A percentile compares a stretch with the other conserved stretches of the same genome.
These are phyloP conservation scores for Lasiodiplodia theobromae DNA, from an alignment of 2,329 filamentous ascomycete species.

Conservation along the genomic window DNA sequence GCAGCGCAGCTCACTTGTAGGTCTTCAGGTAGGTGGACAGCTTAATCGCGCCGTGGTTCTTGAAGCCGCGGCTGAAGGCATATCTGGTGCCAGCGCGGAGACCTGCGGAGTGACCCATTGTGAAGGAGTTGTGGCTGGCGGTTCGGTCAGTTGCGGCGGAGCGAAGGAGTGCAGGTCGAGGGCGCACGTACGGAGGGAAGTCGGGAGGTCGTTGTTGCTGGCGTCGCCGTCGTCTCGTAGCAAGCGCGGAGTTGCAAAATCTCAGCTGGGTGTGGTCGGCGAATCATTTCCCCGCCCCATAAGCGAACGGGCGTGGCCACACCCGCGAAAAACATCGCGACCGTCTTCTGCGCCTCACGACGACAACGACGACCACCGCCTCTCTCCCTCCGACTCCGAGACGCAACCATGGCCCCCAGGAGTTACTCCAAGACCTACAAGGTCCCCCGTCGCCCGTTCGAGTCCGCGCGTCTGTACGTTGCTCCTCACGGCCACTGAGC, in stretches of 20 bases:
- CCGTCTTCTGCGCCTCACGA: slow-evolving; percentile 32
- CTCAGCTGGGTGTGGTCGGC: background rate
- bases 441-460: slow-evolving; percentile 97
- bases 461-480: slow-evolving; percentile 99
- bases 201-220: slow-evolving; percentile 24
- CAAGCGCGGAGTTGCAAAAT: slow-evolving; percentile 22
- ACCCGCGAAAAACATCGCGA: too few species aligned
- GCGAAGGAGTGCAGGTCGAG: slow-evolving; percentile 1
- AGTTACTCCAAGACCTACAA: slow-evolving; percentile 99
- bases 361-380: slow-evolving; percentile 40
- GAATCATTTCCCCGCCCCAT: too few species aligned
- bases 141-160: slow-evolving; percentile 13
- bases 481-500: slow-evolving; percentile 87
- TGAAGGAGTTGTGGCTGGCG: slow-evolving; percentile 38
- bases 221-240: slow-evolving; percentile 26
- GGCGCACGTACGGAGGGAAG: slow-evolving; percentile 23
- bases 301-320: too few species aligned
- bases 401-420: slow-evolving; percentile 55
- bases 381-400: slow-evolving; percentile 17
- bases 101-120: slow-evolving; percentile 63
- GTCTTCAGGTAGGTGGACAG: slow-evolving; percentile 93
- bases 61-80: slow-evolving; percentile 87
- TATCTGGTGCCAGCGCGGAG: slow-evolving; percentile 52
- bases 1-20: slow-evolving; percentile 74
- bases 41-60: slow-evolving; percentile 92